Conservation (phyloP, 805 yeast species). For the Nakazawaea ernobii region DNA sequence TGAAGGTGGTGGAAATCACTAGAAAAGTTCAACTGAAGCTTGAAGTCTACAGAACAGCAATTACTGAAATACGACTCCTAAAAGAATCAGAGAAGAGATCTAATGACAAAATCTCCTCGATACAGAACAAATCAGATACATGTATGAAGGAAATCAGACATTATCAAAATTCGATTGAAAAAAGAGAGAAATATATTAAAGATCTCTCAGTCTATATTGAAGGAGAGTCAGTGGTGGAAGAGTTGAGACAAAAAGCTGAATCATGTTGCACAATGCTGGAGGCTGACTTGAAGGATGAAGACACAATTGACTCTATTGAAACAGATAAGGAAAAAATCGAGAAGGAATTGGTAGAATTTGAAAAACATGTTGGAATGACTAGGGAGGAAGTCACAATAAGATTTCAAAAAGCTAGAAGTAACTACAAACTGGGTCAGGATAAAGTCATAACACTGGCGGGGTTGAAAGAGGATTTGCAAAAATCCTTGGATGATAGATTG, state of each 20-base stretch:
- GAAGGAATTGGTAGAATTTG: conserved; percentile 43
- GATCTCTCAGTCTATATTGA: conserved; percentile 23
- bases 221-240: conserved; percentile 13
- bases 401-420: conserved; percentile 36
- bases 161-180: conserved; percentile 16
- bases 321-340: conserved; percentile 42
- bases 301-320: conserved; percentile 42
- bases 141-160: conserved; percentile 15
- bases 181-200: conserved; percentile 21
- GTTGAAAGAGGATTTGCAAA: conserved; percentile 22
- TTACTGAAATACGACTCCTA: conserved; percentile 10
- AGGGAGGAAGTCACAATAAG: conserved; percentile 49
- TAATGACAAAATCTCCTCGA: conserved; percentile 13
- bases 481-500: conserved; percentile 37
- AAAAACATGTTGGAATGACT: conserved; percentile 46
- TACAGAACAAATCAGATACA: conserved; percentile 16
- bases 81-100: conserved; percentile 20
- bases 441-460: conserved; percentile 29
- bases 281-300: conserved; percentile 32
- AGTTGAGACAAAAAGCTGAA: conserved; percentile 24
- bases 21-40: neutral
- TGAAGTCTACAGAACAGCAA: conserved; percentile 11
- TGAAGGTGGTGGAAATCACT: neutral
- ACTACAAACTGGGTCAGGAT: conserved; percentile 35
- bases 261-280: conserved; percentile 43